These are phyloP conservation scores for Coelastrella sp. DNA, from an alignment of 139 green algal species.

Conservation along the genomic window DNA sequence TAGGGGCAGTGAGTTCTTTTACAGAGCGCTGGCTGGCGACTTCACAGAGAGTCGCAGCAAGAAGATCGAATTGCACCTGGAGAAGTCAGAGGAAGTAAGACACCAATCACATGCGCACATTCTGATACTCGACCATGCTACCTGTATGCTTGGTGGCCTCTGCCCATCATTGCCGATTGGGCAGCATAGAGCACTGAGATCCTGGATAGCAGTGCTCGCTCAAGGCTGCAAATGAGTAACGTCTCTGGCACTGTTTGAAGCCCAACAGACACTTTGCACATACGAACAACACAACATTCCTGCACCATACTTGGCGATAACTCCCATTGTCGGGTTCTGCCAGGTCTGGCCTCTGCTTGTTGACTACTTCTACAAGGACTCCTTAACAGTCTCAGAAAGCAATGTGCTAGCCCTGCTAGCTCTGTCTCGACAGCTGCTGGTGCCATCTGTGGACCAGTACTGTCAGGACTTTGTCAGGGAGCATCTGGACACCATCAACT, in stretches of 20 bases:
- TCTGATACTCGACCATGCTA: too few relatives aligned
- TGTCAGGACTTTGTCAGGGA: conserved; percentile 42
- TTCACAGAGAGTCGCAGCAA: conserved; percentile 32
- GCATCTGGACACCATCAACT: conserved; percentile 34
- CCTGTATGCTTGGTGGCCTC: too few relatives aligned
- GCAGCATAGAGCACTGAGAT: too few relatives aligned
- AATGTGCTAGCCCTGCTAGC: conserved; percentile 51
- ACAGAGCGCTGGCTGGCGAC: background rate
- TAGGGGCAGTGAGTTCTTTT: conserved; percentile 26
- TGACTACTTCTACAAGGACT: conserved; percentile 52
- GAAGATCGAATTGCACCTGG: conserved; percentile 34
- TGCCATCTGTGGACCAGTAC: conserved; percentile 35
- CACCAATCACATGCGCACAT: too few relatives aligned
- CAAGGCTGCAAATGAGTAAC: too few relatives aligned
- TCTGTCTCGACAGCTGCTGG: conserved; percentile 52
- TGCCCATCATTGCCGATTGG: too few relatives aligned
- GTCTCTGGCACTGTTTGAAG: background rate
- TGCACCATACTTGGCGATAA: background rate
- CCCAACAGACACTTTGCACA: background rate
- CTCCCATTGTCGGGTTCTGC: background rate
- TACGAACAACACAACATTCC: background rate
- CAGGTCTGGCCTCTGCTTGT: conserved; percentile 28
- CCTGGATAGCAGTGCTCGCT: background rate
- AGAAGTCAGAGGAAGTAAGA: conserved; percentile 15
- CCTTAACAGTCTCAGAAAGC: conserved; percentile 16